These are phyloP conservation scores for Pinus albicaulis DNA, from an alignment of 75 land plant species.

Conservation along the genomic window DNA sequence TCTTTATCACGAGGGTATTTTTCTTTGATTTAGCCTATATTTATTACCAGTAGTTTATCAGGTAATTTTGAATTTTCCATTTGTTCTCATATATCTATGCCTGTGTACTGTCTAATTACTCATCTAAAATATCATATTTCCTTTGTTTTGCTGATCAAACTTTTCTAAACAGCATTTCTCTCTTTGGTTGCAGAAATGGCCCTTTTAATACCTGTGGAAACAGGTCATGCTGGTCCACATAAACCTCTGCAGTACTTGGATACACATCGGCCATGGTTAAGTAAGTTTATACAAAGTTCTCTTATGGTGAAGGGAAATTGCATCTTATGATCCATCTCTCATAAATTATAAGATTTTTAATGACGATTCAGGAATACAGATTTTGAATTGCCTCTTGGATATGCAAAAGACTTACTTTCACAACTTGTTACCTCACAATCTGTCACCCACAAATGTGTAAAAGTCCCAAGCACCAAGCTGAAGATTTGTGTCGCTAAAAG, in stretches of 20 bases:
- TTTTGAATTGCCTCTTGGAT: too few species aligned
- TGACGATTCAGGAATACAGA: too few species aligned
- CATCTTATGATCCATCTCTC: not conserved
- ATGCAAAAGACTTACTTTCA: too few species aligned
- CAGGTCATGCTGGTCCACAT: not conserved
- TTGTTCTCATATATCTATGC: not conserved
- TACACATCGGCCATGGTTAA: slow-evolving; percentile 10
- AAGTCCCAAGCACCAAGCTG: too few species aligned
- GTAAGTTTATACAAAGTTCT: slow-evolving; percentile 4
- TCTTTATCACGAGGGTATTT: not conserved
- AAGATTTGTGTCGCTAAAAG: too few species aligned
- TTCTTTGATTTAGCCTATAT: not conserved
- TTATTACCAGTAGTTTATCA: not conserved
- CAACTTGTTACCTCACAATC: too few species aligned
- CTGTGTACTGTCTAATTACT: not conserved
- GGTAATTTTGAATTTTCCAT: not conserved
- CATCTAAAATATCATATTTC: not conserved
- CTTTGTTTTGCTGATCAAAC: not conserved
- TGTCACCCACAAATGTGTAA: too few species aligned
- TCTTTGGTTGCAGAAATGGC: slow-evolving; percentile 7
- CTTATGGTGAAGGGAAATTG: not conserved
- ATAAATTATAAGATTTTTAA: not conserved
- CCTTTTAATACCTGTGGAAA: not conserved
- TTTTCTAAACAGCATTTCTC: not conserved
- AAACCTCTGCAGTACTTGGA: slow-evolving; percentile 5